Percentiles rank a stretch among this genome's conserved stretches.
These are phyloP conservation scores for Sphagnum fallax DNA, from an alignment of 228 moss, liverwort and hornwort species.

Conservation along the genomic window DNA sequence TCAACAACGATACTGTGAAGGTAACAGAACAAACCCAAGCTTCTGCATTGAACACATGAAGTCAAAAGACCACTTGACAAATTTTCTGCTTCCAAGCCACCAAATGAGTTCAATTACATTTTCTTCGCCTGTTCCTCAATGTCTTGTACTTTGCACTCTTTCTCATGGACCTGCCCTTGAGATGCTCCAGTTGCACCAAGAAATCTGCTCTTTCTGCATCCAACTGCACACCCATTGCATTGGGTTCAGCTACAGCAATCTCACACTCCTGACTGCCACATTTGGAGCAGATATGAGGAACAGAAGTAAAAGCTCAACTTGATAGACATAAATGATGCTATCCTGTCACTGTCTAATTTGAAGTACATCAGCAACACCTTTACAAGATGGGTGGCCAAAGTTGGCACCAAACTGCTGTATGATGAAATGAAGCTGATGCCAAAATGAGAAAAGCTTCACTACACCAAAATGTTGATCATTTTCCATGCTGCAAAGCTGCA, in stretches of 20 bases:
- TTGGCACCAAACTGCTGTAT: too few relatives aligned
- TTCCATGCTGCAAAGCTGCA: conserved; percentile 63
- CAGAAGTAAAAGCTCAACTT: too few relatives aligned
- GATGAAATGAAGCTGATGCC: too few relatives aligned
- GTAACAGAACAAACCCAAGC: neutral
- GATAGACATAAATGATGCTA: neutral
- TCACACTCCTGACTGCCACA: conserved; percentile 76
- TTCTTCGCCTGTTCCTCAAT: conserved; percentile 68
- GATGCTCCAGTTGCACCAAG: conserved; percentile 58
- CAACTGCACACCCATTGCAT: conserved; percentile 60
- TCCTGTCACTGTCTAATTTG: neutral
- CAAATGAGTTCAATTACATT: neutral
- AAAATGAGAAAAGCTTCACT: too few relatives aligned
- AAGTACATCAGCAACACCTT: too few relatives aligned
- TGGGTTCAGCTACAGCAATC: conserved; percentile 63
- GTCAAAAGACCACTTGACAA: too few relatives aligned
- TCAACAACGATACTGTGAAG: too few relatives aligned
- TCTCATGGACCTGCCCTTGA: conserved; percentile 77
- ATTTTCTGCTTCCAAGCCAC: too few relatives aligned
- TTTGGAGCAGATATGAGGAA: too few relatives aligned
- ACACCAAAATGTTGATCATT: neutral
- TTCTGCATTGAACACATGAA: neutral
- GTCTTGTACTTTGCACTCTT: conserved; percentile 71
- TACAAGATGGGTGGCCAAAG: too few relatives aligned
- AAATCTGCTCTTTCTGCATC: conserved; percentile 78